phyloP scores from a whole-genome alignment of 2,329 filamentous ascomycete species.

The Neonectria sp. region DNA sequence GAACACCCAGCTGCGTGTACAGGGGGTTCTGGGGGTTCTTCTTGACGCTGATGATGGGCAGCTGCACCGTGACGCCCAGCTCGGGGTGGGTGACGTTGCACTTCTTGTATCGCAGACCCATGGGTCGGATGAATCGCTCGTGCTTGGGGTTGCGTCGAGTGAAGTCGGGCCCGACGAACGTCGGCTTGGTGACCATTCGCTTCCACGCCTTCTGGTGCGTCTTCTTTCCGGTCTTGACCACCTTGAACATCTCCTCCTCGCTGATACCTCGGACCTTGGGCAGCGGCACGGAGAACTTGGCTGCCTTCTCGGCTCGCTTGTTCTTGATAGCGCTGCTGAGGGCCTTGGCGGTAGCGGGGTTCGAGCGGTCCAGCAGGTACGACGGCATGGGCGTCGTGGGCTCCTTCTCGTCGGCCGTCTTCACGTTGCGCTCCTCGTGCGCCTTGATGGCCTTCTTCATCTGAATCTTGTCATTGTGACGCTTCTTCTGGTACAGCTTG shows the following conservation, averaged over 20 bases:
- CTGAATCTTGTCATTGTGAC: constrained; percentile 98
- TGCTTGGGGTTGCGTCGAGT: constrained; percentile 89
- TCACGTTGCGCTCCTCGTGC: constrained; percentile 96
- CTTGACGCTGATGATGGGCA: constrained; percentile 80
- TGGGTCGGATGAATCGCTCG: constrained; percentile 69
- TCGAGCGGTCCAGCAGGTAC: constrained; percentile 90
- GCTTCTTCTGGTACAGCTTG: constrained; percentile 94
- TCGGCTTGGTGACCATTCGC: constrained; percentile 73
- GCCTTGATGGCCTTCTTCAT: constrained; percentile 96
- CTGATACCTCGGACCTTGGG: constrained; percentile 93
- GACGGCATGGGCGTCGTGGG: constrained; percentile 87
- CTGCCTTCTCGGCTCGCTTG: constrained; percentile 93
- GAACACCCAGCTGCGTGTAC: constrained; percentile 92
- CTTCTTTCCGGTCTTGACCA: constrained; percentile 97
- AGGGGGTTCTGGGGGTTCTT: constrained; percentile 85
- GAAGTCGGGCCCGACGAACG: constrained; percentile 91
- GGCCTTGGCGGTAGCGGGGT: constrained; percentile 75
- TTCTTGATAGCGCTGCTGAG: constrained; percentile 93
- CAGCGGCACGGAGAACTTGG: constrained; percentile 91
- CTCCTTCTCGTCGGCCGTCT: constrained; percentile 86
- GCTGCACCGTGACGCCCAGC: constrained; percentile 88
- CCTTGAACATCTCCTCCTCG: constrained; percentile 98
- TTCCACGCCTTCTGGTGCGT: constrained; percentile 88
- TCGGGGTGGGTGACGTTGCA: constrained; percentile 78
- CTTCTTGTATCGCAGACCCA: constrained; percentile 68